Evolutionary conservation across 805 yeast species (phyloP).

Genomic region (Clavispora vitiphila): DNA sequence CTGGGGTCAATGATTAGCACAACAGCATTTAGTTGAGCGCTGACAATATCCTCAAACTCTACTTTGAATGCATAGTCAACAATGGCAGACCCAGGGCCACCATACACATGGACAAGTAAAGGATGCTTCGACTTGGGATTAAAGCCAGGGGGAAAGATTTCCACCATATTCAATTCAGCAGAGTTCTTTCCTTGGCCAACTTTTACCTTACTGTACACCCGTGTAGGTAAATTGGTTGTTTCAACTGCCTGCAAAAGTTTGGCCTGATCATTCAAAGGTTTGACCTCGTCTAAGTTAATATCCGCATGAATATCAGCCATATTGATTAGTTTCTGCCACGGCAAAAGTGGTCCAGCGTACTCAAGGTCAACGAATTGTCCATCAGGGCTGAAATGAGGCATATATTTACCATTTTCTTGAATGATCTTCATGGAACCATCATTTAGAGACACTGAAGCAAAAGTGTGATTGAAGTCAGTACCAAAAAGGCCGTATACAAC

Average conservation of each 20-base stretch:
- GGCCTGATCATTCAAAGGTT: conserved; percentile 14
- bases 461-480: conserved; percentile 10
- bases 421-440: conserved; percentile 1
- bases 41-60: conserved; percentile 55
- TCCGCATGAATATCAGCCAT: conserved; percentile 13
- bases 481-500: conserved; percentile 14
- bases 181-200: conserved; percentile 29
- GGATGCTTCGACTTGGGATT: conserved; percentile 49
- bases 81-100: conserved; percentile 77
- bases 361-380: conserved; percentile 19
- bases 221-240: conserved; percentile 48
- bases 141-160: conserved; percentile 57
- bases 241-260: conserved; percentile 15
- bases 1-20: conserved; percentile 71
- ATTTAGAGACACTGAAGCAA: conserved; percentile 5
- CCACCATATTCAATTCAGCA: conserved; percentile 47
- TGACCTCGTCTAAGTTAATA: neutral
- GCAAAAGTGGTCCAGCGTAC: conserved; percentile 20
- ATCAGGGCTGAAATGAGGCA: conserved; percentile 16
- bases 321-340: conserved; percentile 22
- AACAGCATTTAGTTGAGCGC: conserved; percentile 54
- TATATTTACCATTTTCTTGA: conserved; percentile 12
- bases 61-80: conserved; percentile 43
- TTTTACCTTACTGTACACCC: conserved; percentile 27
- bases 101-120: conserved; percentile 62